Base-by-base conservation (phyloP, 2,329 filamentous ascomycete genomes). In the Tolypocladium nubicola region DNA sequence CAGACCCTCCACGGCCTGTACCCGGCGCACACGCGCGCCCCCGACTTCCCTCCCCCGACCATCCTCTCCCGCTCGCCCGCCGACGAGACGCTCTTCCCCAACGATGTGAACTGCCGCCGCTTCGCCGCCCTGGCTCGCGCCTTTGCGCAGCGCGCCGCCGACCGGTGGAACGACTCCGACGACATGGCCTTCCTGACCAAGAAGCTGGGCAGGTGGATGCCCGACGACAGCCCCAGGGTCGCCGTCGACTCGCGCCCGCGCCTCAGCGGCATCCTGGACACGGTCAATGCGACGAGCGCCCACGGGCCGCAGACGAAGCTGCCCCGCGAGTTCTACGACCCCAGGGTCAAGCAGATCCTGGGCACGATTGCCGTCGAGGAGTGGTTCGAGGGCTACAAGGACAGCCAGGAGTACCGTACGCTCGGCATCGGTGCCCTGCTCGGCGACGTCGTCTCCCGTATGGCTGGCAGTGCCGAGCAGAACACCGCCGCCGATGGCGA, bases 261-360 rank as follows among this genome's bases (percentile, higher is more conserved):
- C 50, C 78, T 97, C 14, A 91, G 86, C 7, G 94, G 94, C 56
- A 87, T 99, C 65, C 90, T 96, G 88, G 94, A 99, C 73, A 94
- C 90, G 0, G 82, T 97, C 67, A 97, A 97, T 68, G 84, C 90
- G 8, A 96, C 90, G 0, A 78, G 88, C 14, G 93, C 92, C 2
- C 94, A 97, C 69, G 70, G 70, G 23, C 83, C 88, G 0, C 81
- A 82, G 13, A 97, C 92, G 0, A 84, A 80, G 52, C 79, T 97
- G 3, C 94, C 94, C 0, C 77, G 79, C 11, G 88, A 91, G 61
- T 97, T 99, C 71, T 97, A 97, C 72, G 90, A 97, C 67, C 69
- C 79, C 21, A 87, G 86, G 66, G 84, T 81, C 4, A 79, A 84
- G 54, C 77, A 79, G 4, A 87, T 91, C 60, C 83, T 94, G 58